Evolutionary conservation across 2,329 filamentous ascomycete species (phyloP).

Genomic region (Aureobasidium sp.): DNA sequence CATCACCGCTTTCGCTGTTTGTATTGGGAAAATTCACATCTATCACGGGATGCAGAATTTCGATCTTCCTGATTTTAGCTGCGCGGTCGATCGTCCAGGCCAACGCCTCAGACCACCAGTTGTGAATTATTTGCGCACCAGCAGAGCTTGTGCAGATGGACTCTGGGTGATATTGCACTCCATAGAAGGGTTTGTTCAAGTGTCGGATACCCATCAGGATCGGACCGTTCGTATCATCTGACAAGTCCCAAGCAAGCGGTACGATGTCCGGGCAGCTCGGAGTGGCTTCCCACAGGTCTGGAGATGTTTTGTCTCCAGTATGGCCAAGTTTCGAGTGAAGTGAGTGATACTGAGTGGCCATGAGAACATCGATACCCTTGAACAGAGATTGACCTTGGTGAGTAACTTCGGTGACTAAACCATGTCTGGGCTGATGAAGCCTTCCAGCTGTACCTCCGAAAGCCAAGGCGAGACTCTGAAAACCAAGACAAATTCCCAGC

Average conservation of each 20-base stretch:
- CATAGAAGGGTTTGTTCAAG: slow-evolving; percentile 65
- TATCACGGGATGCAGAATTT: not conserved
- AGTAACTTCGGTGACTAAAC: slow-evolving; percentile 64
- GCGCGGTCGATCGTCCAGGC: slow-evolving; percentile 1
- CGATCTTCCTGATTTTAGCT: not conserved
- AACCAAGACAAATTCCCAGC: slow-evolving; percentile 82
- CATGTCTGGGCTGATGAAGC: slow-evolving; percentile 69
- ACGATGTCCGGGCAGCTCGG: slow-evolving; percentile 31
- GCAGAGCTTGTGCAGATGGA: slow-evolving; percentile 71
- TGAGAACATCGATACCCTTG: slow-evolving; percentile 49
- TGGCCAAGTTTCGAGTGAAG: slow-evolving; percentile 42
- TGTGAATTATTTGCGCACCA: slow-evolving; percentile 57
- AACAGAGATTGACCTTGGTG: slow-evolving; percentile 62
- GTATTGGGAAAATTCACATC: not conserved
- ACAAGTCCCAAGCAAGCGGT: slow-evolving; percentile 44
- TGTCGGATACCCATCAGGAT: slow-evolving; percentile 75
- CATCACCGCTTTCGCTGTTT: not conserved
- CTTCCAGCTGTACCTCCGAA: slow-evolving; percentile 61
- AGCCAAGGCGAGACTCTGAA: slow-evolving; percentile 68
- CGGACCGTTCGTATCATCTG: slow-evolving; percentile 41
- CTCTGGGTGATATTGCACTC: slow-evolving; percentile 85
- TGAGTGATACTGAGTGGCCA: slow-evolving; percentile 72
- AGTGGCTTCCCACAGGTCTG: slow-evolving; percentile 34
- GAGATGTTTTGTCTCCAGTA: slow-evolving; percentile 29
- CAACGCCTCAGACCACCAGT: slow-evolving; percentile 64